Percentiles rank a stretch among this genome's conserved stretches.
phyloP scores from a whole-genome alignment of 495 filamentous ascomycete genomes.

The Daldinia decipiens region DNA sequence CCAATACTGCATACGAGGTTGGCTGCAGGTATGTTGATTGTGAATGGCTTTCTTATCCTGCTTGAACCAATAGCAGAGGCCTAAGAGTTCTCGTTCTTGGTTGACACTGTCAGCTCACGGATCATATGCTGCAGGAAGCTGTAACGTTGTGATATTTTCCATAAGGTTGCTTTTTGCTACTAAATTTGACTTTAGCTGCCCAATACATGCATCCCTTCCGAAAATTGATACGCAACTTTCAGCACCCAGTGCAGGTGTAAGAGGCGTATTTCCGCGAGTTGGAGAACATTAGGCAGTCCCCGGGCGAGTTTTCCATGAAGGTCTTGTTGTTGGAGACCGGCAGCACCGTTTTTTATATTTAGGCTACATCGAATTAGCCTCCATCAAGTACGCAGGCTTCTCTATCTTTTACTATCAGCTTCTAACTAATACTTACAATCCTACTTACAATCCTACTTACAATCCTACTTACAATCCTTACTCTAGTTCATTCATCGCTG shows the following conservation, averaged over 20 bases:
- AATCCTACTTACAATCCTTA: no score
- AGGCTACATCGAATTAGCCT: constrained; percentile 12
- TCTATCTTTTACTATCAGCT: constrained; percentile 13
- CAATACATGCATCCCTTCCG: constrained; percentile 21
- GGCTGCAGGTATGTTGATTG: constrained; percentile 31
- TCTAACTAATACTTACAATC: no score
- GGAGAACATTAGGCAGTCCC: constrained; percentile 3
- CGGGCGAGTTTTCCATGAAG: neutral
- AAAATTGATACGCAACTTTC: neutral
- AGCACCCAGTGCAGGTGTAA: constrained; percentile 5
- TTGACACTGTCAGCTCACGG: constrained; percentile 14
- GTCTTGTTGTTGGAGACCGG: neutral
- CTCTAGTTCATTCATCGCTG: neutral
- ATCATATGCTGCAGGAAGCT: constrained; percentile 22
- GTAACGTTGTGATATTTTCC: constrained; percentile 17
- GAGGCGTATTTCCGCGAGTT: constrained; percentile 21
- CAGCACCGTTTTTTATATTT: constrained; percentile 21
- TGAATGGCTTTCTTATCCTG: constrained; percentile 26
- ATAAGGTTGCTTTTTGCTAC: constrained; percentile 33
- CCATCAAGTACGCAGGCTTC: constrained; percentile 14
- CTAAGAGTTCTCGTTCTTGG: constrained; percentile 1
- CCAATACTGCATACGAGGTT: constrained; percentile 37
- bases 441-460: no score
- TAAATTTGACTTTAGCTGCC: constrained; percentile 30
- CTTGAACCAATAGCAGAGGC: constrained; percentile 23